phyloP scores from a whole-genome alignment of 176 grass and related monocot genomes.

The Aegilops speltoides region DNA sequence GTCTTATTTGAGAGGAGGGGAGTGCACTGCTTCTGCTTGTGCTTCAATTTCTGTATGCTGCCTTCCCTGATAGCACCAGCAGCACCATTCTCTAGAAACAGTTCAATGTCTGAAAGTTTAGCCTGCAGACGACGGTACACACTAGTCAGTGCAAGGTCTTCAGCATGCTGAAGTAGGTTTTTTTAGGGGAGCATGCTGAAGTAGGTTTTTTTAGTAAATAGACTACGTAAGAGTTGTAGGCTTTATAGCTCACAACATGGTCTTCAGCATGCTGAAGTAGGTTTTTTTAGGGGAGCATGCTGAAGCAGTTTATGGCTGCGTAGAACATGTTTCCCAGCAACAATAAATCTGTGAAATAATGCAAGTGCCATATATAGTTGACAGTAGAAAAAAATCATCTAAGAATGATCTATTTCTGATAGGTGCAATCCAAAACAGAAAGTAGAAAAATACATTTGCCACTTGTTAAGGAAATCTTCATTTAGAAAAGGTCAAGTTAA shows the following conservation, averaged over 20 bases:
- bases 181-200: too few species aligned
- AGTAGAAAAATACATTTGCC: neutral
- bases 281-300: too few species aligned
- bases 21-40: constrained; percentile 73
- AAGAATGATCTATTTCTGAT: neutral
- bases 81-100: constrained; percentile 42
- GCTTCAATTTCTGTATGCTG: constrained; percentile 52
- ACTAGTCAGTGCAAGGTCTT: too few species aligned
- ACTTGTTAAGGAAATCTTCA: neutral
- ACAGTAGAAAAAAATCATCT: neutral
- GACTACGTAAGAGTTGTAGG: too few species aligned
- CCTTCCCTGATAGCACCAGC: constrained; percentile 57
- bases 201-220: too few species aligned
- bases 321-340: neutral
- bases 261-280: too few species aligned
- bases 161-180: too few species aligned
- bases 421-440: neutral
- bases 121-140: constrained; percentile 32
- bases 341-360: neutral
- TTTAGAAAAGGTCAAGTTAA: neutral
- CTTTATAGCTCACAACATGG: too few species aligned
- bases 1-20: constrained; percentile 75
- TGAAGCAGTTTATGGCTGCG: neutral
- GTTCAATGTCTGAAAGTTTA: constrained; percentile 59
- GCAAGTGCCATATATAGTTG: neutral